Base-by-base conservation (phyloP, 108 stramenopile species). In the Discostella pseudostelligera region DNA sequence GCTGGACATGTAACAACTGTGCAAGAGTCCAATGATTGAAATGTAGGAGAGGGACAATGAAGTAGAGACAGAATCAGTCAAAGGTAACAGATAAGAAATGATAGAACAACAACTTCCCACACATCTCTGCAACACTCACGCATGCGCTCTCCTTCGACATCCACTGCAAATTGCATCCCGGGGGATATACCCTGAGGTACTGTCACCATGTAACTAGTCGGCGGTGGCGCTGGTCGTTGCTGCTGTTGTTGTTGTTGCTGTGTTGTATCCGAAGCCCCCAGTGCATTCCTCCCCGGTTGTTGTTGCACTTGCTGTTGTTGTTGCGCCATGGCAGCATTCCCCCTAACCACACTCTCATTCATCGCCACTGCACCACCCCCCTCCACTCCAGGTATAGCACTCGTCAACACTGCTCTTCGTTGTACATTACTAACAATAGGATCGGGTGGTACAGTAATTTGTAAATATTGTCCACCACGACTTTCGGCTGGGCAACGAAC, bases 151-250 rank as follows among this genome's bases (percentile, higher is more conserved):
- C 90, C 89, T 32, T 85, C 83, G 6, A 92, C 78, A 55, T 82
- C 76, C 35, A 94, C 93, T 24, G 84, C 80, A 62, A 96, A 96
- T 65, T 83, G 80, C 87, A 84, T 84, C 20, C 93, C 90, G 7
- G 89, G 83, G 20, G 69, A 67, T 22, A 95, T 81, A 17, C 87
- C 85, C 29, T 79, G 66, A 13, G 93, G 93, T 50, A 95, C 87
- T 21, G 86, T 86, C 8, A 95, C 93, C 61, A 88, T 73, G 61
- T 87, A 95, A 10, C 86, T 88, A 72, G 85, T 84, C 21, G 85
- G 75, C 16, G 42, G 46, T 25, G 45, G 24, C 24, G 62, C 26
- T 11, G 49, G 22, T 24, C 39, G 80, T 77, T 28, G 69, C 59
- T 39, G 51, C 21, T 65, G 51, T 26, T 28, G 39, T 36, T 44